These are phyloP conservation scores for Pyrus pyrifolia DNA, from an alignment of 306 rosid genomes.

Conservation along the genomic window DNA sequence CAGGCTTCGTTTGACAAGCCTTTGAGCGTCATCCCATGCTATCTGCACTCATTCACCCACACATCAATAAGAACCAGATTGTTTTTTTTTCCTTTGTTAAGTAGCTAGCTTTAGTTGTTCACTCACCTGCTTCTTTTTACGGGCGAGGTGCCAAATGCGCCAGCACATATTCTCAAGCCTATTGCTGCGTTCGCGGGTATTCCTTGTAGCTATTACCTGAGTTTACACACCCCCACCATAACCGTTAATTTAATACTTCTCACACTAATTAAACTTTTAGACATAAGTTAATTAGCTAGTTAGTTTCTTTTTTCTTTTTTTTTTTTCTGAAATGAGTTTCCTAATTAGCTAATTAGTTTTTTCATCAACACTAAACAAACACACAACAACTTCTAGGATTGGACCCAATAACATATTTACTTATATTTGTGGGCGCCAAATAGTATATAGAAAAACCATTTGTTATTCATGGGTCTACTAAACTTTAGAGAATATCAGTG, in stretches of 20 bases:
- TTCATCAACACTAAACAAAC: neutral
- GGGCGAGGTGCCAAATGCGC: conserved; percentile 84
- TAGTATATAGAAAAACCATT: neutral
- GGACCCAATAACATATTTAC: too few species aligned
- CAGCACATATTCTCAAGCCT: conserved; percentile 85
- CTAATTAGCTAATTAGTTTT: neutral
- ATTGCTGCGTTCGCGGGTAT: conserved; percentile 46
- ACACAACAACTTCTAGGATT: neutral
- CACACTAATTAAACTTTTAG: neutral
- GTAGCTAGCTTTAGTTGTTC: neutral
- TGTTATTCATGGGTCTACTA: neutral
- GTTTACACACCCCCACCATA: neutral
- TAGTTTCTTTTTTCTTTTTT: neutral
- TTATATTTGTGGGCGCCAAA: neutral
- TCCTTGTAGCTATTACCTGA: conserved; percentile 64
- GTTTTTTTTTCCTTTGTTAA: neutral
- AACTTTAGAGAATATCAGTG: neutral
- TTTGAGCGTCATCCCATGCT: conserved; percentile 60
- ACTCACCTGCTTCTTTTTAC: conserved; percentile 62
- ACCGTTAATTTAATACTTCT: neutral
- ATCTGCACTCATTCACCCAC: conserved; percentile 27
- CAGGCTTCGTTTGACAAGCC: conserved; percentile 35
- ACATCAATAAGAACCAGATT: neutral
- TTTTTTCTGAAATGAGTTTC: too few species aligned
- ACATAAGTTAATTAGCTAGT: neutral